Percentiles rank a stretch among this genome's conserved stretches.
phyloP scores from a whole-genome alignment of 345 rosid genomes.

The Capsella bursapastoris region DNA sequence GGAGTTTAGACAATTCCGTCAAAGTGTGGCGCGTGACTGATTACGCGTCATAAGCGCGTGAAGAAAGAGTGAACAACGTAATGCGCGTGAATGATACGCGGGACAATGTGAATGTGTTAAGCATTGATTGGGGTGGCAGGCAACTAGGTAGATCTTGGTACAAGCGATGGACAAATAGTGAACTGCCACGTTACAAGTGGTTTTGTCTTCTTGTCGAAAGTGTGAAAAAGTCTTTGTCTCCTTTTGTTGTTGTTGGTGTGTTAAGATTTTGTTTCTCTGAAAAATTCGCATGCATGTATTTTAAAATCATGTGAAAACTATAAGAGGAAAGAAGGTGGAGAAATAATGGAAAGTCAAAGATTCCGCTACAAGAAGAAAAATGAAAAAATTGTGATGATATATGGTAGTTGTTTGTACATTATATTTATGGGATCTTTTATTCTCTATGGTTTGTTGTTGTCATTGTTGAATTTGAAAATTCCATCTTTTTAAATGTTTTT shows the following conservation, averaged over 20 bases:
- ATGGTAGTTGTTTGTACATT: not conserved
- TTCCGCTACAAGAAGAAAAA: constrained; percentile 3
- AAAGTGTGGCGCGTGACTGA: constrained; percentile 81
- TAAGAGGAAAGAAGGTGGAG: constrained; percentile 32
- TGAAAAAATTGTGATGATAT: too few relatives aligned
- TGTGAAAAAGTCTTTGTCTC: constrained; percentile 9
- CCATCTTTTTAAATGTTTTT: not conserved
- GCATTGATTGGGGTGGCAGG: constrained; percentile 30
- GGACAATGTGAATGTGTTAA: constrained; percentile 30
- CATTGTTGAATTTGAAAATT: constrained; percentile 25
- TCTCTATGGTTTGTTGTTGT: constrained; percentile 22
- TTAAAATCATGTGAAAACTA: constrained; percentile 30
- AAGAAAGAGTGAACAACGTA: not conserved
- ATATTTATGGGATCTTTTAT: not conserved
- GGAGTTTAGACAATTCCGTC: constrained; percentile 86
- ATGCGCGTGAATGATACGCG: constrained; percentile 6
- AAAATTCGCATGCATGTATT: constrained; percentile 22
- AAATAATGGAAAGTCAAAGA: constrained; percentile 17
- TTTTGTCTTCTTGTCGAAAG: constrained; percentile 6
- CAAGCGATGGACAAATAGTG: not conserved
- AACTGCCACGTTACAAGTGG: constrained; percentile 16
- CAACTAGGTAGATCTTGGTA: constrained; percentile 30
- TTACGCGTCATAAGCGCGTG: constrained; percentile 34
- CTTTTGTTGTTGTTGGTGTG: not conserved
- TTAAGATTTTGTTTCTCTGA: constrained; percentile 10